phyloP scores from a whole-genome alignment of 1,284 basidiomycete genomes.

The Boletus albobrunnescens region DNA sequence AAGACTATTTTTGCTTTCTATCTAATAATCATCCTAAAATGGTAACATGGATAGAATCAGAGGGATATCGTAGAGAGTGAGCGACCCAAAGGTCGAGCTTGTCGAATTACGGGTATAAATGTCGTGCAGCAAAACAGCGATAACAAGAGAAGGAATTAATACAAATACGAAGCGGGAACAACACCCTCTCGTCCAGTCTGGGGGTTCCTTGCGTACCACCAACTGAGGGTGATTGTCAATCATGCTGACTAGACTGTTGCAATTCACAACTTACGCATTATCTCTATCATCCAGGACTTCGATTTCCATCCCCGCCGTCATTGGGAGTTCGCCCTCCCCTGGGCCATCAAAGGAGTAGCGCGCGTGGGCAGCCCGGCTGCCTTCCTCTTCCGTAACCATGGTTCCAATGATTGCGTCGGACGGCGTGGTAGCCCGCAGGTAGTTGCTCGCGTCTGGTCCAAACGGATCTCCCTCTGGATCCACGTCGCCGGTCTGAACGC shows the following conservation, averaged over 20 bases:
- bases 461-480: constrained; percentile 45
- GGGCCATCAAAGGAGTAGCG: constrained; percentile 75
- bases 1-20: constrained; percentile 21
- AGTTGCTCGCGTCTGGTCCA: constrained; percentile 69
- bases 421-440: constrained; percentile 72
- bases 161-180: constrained; percentile 84
- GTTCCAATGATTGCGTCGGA: constrained; percentile 64
- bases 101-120: constrained; percentile 35
- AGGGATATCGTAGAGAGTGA: constrained; percentile 26
- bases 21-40: constrained; percentile 11
- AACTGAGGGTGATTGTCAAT: constrained; percentile 45
- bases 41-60: constrained; percentile 15
- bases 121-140: constrained; percentile 28
- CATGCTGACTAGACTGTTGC: neutral
- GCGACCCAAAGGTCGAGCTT: constrained; percentile 35
- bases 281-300: constrained; percentile 77
- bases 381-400: constrained; percentile 57
- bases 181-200: constrained; percentile 79
- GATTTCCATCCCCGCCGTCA: constrained; percentile 68
- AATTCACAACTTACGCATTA: constrained; percentile 57
- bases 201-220: constrained; percentile 88
- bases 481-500: constrained; percentile 30
- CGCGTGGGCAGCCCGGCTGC: constrained; percentile 68
- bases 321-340: constrained; percentile 71
- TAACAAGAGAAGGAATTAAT: constrained; percentile 39